phyloP scores from a whole-genome alignment of 176 grass and related monocot genomes.

The Zea luxurians region DNA sequence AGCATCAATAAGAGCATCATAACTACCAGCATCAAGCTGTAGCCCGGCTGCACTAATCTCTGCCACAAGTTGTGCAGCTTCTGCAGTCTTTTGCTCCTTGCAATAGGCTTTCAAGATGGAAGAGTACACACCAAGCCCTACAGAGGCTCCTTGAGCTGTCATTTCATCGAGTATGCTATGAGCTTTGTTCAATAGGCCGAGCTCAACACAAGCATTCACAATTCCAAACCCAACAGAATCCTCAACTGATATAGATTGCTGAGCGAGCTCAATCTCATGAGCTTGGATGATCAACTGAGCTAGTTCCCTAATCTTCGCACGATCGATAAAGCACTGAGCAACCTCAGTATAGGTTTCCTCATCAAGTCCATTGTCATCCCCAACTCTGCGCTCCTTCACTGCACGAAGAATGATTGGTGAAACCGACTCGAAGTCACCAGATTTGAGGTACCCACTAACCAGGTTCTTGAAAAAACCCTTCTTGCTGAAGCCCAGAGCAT shows the following conservation, averaged over 20 bases:
- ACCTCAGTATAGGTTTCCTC: slow-evolving; percentile 61
- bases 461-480: slow-evolving; percentile 76
- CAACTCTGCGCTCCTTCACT: slow-evolving; percentile 54
- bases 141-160: slow-evolving; percentile 61
- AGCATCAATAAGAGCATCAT: slow-evolving; percentile 87
- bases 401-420: slow-evolving; percentile 57
- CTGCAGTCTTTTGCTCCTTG: slow-evolving; percentile 87
- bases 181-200: slow-evolving; percentile 78
- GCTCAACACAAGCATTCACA: slow-evolving; percentile 79
- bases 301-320: slow-evolving; percentile 65
- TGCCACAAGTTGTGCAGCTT: slow-evolving; percentile 79
- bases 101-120: slow-evolving; percentile 93
- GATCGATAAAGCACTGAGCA: slow-evolving; percentile 54
- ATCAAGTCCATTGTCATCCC: slow-evolving; percentile 40
- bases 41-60: slow-evolving; percentile 77
- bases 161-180: slow-evolving; percentile 93
- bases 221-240: slow-evolving; percentile 78
- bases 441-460: slow-evolving; percentile 69
- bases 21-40: slow-evolving; percentile 69
- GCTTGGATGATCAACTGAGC: slow-evolving; percentile 71
- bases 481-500: slow-evolving; percentile 68
- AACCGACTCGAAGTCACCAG: slow-evolving; percentile 56
- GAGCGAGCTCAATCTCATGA: slow-evolving; percentile 70
- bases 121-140: slow-evolving; percentile 79
- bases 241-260: slow-evolving; percentile 36